Evolutionary conservation across 306 rosid species (phyloP).

Genomic region (Sesbania bispinosa): DNA sequence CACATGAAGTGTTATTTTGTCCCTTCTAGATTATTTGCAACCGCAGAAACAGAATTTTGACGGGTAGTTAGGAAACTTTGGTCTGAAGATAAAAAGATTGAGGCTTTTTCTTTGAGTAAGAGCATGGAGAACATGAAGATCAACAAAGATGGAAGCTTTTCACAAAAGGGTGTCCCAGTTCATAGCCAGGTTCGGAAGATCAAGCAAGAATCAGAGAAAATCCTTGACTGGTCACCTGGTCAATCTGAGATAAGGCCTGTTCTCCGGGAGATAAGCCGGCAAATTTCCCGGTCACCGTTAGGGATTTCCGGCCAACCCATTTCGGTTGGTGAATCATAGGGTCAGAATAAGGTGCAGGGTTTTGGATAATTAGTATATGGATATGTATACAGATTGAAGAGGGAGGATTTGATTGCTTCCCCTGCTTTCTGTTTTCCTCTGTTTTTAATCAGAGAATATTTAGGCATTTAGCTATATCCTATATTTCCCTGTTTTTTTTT

Average conservation of each 20-base stretch:
- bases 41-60: neutral
- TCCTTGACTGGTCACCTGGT: conserved; percentile 48
- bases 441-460: conserved; percentile 21
- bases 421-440: conserved; percentile 40
- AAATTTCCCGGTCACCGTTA: conserved; percentile 71
- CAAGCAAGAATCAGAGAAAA: conserved; percentile 69
- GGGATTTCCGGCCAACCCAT: conserved; percentile 57
- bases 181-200: conserved; percentile 81
- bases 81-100: conserved; percentile 4
- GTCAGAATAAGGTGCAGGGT: neutral
- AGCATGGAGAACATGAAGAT: conserved; percentile 48
- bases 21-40: neutral
- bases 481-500: neutral
- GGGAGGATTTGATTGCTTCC: conserved; percentile 31
- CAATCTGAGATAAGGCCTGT: conserved; percentile 57
- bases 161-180: conserved; percentile 39
- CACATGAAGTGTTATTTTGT: neutral
- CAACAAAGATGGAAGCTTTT: conserved; percentile 20
- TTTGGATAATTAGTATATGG: neutral
- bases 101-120: neutral
- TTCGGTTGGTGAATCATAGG: conserved; percentile 58
- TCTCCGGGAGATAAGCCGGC: conserved; percentile 50
- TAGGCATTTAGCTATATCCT: conserved; percentile 19
- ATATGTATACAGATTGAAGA: conserved; percentile 6
- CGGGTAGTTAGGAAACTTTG: neutral